These are phyloP conservation scores for Lumnitzera littorea DNA, from an alignment of 345 rosid species.

Conservation along the genomic window DNA sequence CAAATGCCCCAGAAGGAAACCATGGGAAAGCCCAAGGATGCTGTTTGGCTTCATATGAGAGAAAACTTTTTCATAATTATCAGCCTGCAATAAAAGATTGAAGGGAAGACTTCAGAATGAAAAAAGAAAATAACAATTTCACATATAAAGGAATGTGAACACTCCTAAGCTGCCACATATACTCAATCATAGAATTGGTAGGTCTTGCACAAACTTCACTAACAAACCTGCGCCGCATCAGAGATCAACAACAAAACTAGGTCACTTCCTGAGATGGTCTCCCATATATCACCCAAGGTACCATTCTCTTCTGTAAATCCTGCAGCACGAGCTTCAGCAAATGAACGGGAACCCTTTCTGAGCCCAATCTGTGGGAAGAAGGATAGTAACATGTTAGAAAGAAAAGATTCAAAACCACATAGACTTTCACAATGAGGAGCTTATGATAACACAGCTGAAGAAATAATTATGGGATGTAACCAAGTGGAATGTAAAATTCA, in stretches of 20 bases:
- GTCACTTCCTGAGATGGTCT: slow-evolving; percentile 83
- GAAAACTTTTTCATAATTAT: slow-evolving; percentile 70
- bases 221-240: slow-evolving; percentile 83
- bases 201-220: not conserved
- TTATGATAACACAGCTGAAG: not conserved
- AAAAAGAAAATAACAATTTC: not conserved
- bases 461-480: not conserved
- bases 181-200: too few relatives aligned
- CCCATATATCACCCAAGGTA: slow-evolving; percentile 85
- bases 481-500: slow-evolving; percentile 7
- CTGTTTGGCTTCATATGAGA: slow-evolving; percentile 92
- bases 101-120: not conserved
- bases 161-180: too few relatives aligned
- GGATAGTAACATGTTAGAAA: not conserved
- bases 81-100: slow-evolving; percentile 46
- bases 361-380: slow-evolving; percentile 55
- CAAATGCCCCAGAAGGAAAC: slow-evolving; percentile 83
- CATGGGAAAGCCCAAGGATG: slow-evolving; percentile 93
- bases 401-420: not conserved
- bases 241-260: slow-evolving; percentile 83
- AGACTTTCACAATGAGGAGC: not conserved
- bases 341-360: slow-evolving; percentile 81
- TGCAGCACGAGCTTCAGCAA: slow-evolving; percentile 82
- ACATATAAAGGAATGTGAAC: too few relatives aligned
- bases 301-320: slow-evolving; percentile 84